Evolutionary conservation across 495 filamentous ascomycete species (phyloP).

Genomic region (Trypethelium eluteriae): DNA sequence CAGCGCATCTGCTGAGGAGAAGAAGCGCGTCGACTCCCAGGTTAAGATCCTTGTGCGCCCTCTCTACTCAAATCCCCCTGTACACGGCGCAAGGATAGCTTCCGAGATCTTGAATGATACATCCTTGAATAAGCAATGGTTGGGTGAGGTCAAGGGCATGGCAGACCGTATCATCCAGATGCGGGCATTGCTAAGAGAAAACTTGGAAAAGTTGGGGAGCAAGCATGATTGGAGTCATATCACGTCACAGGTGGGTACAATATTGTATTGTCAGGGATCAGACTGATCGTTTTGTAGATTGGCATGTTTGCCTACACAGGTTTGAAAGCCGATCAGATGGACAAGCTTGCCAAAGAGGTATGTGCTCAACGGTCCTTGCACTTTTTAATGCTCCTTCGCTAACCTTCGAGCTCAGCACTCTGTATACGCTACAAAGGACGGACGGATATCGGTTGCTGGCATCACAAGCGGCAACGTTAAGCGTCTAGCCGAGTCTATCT

Average conservation of each 20-base stretch:
- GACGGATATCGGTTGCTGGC: constrained; percentile 93
- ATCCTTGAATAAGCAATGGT: constrained; percentile 84
- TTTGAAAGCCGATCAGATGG: constrained; percentile 87
- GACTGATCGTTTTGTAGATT: constrained; percentile 41
- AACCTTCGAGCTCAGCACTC: constrained; percentile 56
- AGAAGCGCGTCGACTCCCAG: constrained; percentile 93
- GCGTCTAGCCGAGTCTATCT: constrained; percentile 89
- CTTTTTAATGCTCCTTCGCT: constrained; percentile 9
- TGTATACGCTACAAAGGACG: constrained; percentile 95
- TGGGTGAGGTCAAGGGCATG: constrained; percentile 96
- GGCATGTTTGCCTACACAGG: constrained; percentile 99
- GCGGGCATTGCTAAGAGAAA: constrained; percentile 84
- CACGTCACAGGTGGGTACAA: constrained; percentile 56
- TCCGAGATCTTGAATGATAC: constrained; percentile 86
- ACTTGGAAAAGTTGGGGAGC: constrained; percentile 87
- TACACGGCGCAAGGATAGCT: constrained; percentile 92
- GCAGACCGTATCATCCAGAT: constrained; percentile 98
- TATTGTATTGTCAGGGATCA: neutral
- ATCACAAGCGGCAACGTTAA: constrained; percentile 91
- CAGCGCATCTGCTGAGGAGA: constrained; percentile 75
- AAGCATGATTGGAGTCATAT: constrained; percentile 98
- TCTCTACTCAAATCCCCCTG: constrained; percentile 94
- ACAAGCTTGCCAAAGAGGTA: constrained; percentile 80
- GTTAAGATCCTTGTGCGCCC: constrained; percentile 97
- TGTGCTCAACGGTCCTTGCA: constrained; percentile 19